Percentiles rank a stretch among this genome's conserved stretches.
phyloP scores from a whole-genome alignment of 495 filamentous ascomycete species.

The Aspergillus haitiensis region DNA sequence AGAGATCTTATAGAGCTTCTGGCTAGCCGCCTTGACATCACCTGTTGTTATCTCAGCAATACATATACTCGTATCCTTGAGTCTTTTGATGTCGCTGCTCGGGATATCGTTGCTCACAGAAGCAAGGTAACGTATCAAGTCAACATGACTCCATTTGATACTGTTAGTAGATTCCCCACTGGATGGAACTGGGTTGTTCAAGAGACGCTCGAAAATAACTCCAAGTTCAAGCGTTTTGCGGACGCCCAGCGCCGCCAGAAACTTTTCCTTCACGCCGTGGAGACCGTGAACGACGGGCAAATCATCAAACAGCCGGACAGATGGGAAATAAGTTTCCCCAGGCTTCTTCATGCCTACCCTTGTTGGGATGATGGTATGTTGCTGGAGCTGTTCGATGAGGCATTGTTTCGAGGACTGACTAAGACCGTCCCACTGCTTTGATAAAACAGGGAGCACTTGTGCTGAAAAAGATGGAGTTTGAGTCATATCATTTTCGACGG shows the following conservation, averaged over 20 bases:
- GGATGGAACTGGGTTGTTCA: constrained; percentile 51
- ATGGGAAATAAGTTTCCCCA: constrained; percentile 84
- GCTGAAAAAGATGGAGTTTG: constrained; percentile 71
- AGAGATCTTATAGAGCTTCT: constrained; percentile 70
- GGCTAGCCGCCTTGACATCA: constrained; percentile 28
- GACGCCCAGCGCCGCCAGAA: constrained; percentile 75
- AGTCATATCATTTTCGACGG: constrained; percentile 61
- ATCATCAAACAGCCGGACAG: constrained; percentile 91
- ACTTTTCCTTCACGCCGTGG: constrained; percentile 81
- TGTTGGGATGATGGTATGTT: constrained; percentile 80
- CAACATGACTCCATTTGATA: constrained; percentile 83
- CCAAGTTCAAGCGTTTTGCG: constrained; percentile 85
- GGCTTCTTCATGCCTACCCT: constrained; percentile 88
- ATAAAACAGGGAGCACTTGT: constrained; percentile 75
- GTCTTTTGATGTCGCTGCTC: constrained; percentile 71
- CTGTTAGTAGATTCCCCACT: constrained; percentile 39
- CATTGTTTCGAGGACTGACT: constrained; percentile 63
- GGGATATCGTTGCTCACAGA: constrained; percentile 92
- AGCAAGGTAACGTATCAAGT: constrained; percentile 89
- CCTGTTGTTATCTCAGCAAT: constrained; percentile 62
- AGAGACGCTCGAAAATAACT: constrained; percentile 85
- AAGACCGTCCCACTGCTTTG: constrained; percentile 82
- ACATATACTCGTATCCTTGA: constrained; percentile 76
- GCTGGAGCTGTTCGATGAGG: constrained; percentile 60
- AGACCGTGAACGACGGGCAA: constrained; percentile 76